phyloP scores from a whole-genome alignment of 345 rosid species.

The Salix exigua region DNA sequence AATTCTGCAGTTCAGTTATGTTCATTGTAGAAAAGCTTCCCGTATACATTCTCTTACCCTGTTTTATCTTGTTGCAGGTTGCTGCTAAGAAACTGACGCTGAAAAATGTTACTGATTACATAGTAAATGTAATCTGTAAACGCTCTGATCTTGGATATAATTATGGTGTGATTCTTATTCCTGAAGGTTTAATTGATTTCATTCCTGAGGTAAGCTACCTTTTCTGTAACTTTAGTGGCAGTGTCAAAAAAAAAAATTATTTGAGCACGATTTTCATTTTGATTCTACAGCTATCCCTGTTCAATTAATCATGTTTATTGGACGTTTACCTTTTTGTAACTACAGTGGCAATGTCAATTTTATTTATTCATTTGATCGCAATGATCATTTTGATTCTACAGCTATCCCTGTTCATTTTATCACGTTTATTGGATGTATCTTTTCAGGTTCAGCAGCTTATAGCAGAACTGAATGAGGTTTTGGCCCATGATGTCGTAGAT shows the following conservation, averaged over 20 bases:
- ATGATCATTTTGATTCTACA: not conserved
- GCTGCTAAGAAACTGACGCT: conserved; percentile 69
- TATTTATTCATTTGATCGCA: not conserved
- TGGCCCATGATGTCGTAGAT: conserved; percentile 76
- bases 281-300: not conserved
- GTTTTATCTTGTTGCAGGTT: conserved; percentile 45
- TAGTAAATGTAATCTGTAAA: conserved; percentile 74
- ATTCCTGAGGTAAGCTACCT: conserved; percentile 75
- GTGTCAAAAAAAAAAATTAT: not conserved
- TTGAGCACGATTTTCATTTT: not conserved
- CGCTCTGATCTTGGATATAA: conserved; percentile 69
- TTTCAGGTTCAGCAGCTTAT: conserved; percentile 86
- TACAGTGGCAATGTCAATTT: not conserved
- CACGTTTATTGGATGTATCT: not conserved
- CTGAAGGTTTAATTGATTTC: conserved; percentile 98
- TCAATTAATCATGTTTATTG: not conserved
- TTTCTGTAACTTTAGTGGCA: not conserved
- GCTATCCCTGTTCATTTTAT: not conserved
- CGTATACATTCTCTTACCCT: not conserved
- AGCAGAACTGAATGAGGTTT: conserved; percentile 81
- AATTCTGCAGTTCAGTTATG: not conserved
- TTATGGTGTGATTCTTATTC: conserved; percentile 90
- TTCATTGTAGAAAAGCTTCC: not conserved
- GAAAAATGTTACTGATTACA: conserved; percentile 84
- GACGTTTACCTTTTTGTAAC: not conserved